A percentile compares a stretch with the other conserved stretches of the same genome.
Evolutionary conservation across 345 rosid genomes (phyloP).

Genomic region (Euclidium syriacum): DNA sequence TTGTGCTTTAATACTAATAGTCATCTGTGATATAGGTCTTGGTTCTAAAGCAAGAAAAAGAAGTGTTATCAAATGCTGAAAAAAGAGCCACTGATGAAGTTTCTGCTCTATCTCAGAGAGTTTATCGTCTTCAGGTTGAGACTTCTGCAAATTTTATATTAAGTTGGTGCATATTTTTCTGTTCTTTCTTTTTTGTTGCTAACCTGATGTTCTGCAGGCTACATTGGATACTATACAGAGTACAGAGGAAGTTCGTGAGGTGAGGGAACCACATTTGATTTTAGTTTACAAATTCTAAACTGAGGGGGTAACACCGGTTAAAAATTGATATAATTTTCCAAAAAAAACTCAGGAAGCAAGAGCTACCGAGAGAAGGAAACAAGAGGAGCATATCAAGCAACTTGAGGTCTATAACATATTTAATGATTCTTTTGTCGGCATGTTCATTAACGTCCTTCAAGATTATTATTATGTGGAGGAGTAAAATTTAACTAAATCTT

Average conservation of each 20-base stretch:
- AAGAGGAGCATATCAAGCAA: constrained; percentile 63
- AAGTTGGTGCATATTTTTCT: not conserved
- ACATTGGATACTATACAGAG: constrained; percentile 83
- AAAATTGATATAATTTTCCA: not conserved
- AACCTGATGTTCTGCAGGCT: constrained; percentile 52
- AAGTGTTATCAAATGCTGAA: constrained; percentile 74
- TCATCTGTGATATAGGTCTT: constrained; percentile 46
- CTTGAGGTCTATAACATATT: constrained; percentile 54
- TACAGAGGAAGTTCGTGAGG: constrained; percentile 89
- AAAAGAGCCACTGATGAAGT: constrained; percentile 90
- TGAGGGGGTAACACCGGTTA: not conserved
- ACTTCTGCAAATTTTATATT: not conserved
- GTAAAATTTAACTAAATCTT: constrained; percentile 6
- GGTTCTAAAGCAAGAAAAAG: constrained; percentile 72
- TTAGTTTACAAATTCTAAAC: not conserved
- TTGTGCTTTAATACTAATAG: constrained; percentile 7
- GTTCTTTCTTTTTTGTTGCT: constrained; percentile 25
- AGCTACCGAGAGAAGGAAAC: constrained; percentile 75
- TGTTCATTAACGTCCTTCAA: not conserved
- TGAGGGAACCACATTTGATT: constrained; percentile 22
- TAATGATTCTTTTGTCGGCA: not conserved
- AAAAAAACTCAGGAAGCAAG: constrained; percentile 56
- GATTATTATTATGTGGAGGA: not conserved
- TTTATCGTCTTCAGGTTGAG: constrained; percentile 74
- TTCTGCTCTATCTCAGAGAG: constrained; percentile 71